phyloP scores from a whole-genome alignment of 1,139 yeast species.

The Diutina pseudorugosa region DNA sequence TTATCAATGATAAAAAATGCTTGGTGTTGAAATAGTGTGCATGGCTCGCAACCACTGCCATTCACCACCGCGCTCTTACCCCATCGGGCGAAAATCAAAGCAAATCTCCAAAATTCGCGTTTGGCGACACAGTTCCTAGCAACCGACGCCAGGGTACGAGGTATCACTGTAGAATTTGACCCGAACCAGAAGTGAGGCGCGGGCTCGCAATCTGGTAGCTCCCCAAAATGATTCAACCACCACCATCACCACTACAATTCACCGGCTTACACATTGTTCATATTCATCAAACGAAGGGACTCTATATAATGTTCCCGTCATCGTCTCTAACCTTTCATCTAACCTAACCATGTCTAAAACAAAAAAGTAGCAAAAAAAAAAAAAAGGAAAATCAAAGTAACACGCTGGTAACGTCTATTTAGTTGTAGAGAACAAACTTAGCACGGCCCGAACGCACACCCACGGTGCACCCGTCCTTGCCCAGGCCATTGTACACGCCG shows the following conservation, averaged over 20 bases:
- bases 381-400: neutral
- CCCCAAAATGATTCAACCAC: no score
- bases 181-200: neutral
- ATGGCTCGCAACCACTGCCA: no score
- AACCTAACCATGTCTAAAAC: neutral
- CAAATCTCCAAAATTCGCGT: neutral
- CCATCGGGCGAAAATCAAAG: neutral
- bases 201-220: no score
- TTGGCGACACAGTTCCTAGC: neutral
- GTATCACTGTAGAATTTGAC: neutral
- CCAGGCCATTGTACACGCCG: slow-evolving; percentile 50
- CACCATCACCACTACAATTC: neutral
- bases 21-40: no score
- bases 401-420: neutral
- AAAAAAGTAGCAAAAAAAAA: neutral
- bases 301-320: neutral
- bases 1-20: no score
- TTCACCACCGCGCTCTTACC: neutral
- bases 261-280: neutral
- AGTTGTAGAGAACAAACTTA: slow-evolving; percentile 47
- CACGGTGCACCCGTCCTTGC: slow-evolving; percentile 69
- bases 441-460: slow-evolving; percentile 58
- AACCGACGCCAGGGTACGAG: neutral
- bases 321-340: neutral
- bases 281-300: neutral